Conservation (phyloP, 495 filamentous ascomycete genomes). For the Xanthoparmelia taractica region DNA sequence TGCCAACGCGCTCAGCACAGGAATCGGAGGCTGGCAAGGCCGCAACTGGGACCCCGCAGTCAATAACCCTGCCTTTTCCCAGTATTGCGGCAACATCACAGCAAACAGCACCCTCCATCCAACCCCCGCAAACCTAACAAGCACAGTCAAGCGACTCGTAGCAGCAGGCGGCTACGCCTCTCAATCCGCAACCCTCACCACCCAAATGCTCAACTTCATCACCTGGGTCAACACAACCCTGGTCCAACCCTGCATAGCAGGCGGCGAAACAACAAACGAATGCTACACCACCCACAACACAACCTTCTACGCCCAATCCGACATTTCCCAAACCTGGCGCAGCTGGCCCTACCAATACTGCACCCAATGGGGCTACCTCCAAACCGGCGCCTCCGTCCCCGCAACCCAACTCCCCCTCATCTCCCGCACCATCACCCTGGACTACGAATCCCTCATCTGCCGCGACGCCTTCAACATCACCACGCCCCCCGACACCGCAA, state of each 20-base stretch:
- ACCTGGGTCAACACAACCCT: constrained; percentile 48
- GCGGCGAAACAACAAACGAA: constrained; percentile 39
- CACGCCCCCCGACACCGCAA: constrained; percentile 43
- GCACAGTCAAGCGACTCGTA: constrained; percentile 44
- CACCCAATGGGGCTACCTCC: constrained; percentile 60
- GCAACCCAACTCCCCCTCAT: constrained; percentile 51
- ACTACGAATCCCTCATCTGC: constrained; percentile 49
- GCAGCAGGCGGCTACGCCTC: constrained; percentile 47
- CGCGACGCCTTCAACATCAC: constrained; percentile 55
- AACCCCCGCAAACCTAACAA: constrained; percentile 30
- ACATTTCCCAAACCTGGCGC: constrained; percentile 43
- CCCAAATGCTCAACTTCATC: constrained; percentile 56
- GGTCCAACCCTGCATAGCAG: constrained; percentile 31
- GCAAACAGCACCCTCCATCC: constrained; percentile 39
- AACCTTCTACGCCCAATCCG: constrained; percentile 44
- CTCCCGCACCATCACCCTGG: constrained; percentile 52
- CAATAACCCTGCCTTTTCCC: constrained; percentile 44
- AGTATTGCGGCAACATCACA: constrained; percentile 56
- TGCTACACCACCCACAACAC: constrained; percentile 49
- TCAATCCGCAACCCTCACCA: constrained; percentile 42
- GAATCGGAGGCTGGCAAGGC: constrained; percentile 50
- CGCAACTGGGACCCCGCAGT: constrained; percentile 63
- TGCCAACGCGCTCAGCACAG: constrained; percentile 43
- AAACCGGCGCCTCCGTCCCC: constrained; percentile 58
- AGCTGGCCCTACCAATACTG: constrained; percentile 55